Conservation (phyloP, 192 early-diverging fungal species). For the Mortierella hygrophila region DNA sequence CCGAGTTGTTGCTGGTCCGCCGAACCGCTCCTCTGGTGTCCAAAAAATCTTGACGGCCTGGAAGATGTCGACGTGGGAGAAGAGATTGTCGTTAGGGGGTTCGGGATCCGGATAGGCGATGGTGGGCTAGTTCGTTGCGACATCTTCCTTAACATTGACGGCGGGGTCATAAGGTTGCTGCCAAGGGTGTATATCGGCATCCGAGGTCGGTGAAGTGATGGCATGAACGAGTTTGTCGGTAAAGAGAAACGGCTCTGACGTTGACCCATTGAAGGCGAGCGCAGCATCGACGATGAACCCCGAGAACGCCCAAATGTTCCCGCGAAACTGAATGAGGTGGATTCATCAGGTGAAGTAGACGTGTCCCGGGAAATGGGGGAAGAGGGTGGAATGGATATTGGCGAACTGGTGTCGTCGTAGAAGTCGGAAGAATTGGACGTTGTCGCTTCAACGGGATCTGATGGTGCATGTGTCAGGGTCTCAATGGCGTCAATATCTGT, state of each 20-base stretch:
- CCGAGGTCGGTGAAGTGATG: slow-evolving; percentile 32
- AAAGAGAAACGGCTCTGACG: slow-evolving; percentile 38
- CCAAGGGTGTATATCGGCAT: slow-evolving; percentile 35
- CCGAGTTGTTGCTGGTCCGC: slow-evolving; percentile 10
- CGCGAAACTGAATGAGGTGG: background rate
- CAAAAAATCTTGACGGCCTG: slow-evolving; percentile 34
- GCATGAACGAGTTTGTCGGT: slow-evolving; percentile 33
- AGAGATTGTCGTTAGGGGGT: background rate
- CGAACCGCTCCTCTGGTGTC: slow-evolving; percentile 25
- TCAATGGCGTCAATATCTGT: background rate
- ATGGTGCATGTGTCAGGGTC: background rate
- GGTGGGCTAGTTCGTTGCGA: slow-evolving; percentile 33
- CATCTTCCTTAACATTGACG: slow-evolving; percentile 43
- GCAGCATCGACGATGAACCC: slow-evolving; percentile 5
- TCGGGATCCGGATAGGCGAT: slow-evolving; percentile 32
- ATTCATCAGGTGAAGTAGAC: slow-evolving; percentile 12
- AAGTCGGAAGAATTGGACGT: background rate
- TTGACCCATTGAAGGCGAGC: slow-evolving; percentile 18
- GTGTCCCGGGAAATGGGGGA: background rate
- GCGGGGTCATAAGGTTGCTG: slow-evolving; percentile 42
- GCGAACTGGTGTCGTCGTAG: slow-evolving; percentile 6
- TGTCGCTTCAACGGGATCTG: background rate
- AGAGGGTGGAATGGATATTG: slow-evolving; percentile 8
- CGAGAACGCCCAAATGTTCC: slow-evolving; percentile 6
- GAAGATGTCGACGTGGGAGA: background rate